Base-by-base conservation (phyloP, 306 rosid genomes). In the Cucurbita ficifolia region DNA sequence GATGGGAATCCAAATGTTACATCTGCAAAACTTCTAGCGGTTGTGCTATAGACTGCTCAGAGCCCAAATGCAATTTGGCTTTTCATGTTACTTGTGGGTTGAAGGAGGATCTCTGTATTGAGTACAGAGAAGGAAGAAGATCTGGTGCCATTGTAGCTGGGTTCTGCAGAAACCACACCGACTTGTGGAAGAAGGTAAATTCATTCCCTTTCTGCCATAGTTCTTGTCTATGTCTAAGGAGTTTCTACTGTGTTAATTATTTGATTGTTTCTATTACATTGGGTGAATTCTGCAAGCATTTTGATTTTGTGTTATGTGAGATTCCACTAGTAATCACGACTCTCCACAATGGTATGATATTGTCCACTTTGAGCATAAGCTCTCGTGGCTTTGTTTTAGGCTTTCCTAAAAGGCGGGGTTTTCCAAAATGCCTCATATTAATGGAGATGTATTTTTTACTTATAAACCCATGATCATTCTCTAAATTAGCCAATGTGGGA, bases 81-180 rank as follows among this genome's bases (percentile, higher is more conserved):
- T 92, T 92, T 48, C 97, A 89, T 73, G 85, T 85, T 55, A 86
- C 89, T 2, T 92, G 96, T 62, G 97, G 90, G 4, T n/a, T 92
- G 56, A 80, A 76, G 19, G 86, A 89, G 38, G 92, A 88, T 56
- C 89, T 92, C 4, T 83, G 88, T 12, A 76, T 92, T 18, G 94
- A 92, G 84, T 89, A 86, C 51, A 78, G 55, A 78, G 84, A 89
- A 81, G 92, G 87, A 72, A 89, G 76, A 77, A 94, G 80, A 57
- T 84, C 78, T 38, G 80, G 81, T 42, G 88, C 86, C 45, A 75
- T 92, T 74, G 97, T 92, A 45, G 96, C 97, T 72, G 96, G 97
- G 1, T 92, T 92, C 78, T 92, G 97, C 62, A 83, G 79, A 79
- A 46, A 39, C 1, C 97, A 92, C 58, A 71, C 89, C 17, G 83